Conservation (phyloP, 2,329 filamentous ascomycete species). For the Aspergillus viridinutans region DNA sequence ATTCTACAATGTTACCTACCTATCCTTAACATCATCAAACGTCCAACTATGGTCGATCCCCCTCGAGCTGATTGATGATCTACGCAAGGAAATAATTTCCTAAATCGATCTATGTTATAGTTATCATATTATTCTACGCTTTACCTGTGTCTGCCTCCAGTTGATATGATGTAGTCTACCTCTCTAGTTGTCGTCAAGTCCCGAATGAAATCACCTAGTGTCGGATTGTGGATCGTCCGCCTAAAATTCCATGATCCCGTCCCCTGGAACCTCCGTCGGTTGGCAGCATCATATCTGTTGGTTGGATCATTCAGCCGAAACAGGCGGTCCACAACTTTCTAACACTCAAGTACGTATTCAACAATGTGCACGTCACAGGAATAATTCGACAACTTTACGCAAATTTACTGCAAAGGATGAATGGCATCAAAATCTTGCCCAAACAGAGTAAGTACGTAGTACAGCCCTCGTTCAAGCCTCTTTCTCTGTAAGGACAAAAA, state of each 20-base stretch:
- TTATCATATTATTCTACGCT: neutral
- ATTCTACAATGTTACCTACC: neutral
- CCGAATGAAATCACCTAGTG: neutral
- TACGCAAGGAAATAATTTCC: neutral
- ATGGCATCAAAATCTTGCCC: neutral
- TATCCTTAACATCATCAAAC: neutral
- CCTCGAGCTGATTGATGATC: neutral
- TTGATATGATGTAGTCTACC: too few relatives aligned
- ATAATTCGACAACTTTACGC: neutral
- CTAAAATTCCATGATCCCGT: constrained; percentile 15
- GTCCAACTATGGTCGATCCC: neutral
- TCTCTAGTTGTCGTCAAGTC: neutral
- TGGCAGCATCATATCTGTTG: constrained; percentile 3
- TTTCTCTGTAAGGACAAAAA: neutral
- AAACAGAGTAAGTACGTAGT: neutral
- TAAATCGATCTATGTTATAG: neutral
- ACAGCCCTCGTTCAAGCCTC: neutral
- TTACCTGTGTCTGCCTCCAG: neutral
- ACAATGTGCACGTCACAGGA: neutral
- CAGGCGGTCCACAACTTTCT: neutral
- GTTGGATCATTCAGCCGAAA: neutral
- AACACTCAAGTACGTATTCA: neutral
- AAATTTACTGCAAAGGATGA: neutral
- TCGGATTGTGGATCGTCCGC: neutral
- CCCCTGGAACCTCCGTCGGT: constrained; percentile 14